Percentiles rank a stretch among this genome's conserved stretches.
Evolutionary conservation across 108 stramenopile genomes (phyloP).

Genomic region (Fragilaria radians): DNA sequence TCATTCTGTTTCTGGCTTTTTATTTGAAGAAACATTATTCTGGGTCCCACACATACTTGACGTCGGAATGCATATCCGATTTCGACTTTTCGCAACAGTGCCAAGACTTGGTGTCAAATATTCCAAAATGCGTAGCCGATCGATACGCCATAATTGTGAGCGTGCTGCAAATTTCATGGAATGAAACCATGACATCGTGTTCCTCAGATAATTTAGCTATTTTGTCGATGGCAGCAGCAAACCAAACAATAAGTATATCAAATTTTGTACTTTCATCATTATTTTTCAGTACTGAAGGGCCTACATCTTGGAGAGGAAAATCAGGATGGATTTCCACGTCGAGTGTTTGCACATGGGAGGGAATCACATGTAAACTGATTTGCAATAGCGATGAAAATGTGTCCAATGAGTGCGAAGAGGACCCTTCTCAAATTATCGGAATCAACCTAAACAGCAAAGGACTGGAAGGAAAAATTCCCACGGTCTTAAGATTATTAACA

Average conservation of each 20-base stretch:
- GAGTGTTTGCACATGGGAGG: slow-evolving; percentile 56
- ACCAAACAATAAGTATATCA: neutral
- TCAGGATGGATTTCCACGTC: neutral
- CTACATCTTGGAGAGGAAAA: neutral
- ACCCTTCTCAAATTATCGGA: neutral
- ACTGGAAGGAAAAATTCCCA: slow-evolving; percentile 13
- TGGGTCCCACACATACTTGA: neutral
- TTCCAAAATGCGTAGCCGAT: neutral
- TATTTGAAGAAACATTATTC: neutral
- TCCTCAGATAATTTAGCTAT: neutral
- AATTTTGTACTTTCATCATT: neutral
- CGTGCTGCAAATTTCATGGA: neutral
- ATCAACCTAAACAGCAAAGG: slow-evolving; percentile 7
- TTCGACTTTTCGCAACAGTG: neutral
- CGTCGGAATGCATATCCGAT: neutral
- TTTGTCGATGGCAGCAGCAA: neutral
- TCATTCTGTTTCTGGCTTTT: neutral
- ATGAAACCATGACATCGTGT: neutral
- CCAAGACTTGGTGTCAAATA: neutral
- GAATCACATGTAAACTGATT: slow-evolving; percentile 36
- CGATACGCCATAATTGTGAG: neutral
- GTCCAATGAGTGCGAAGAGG: neutral
- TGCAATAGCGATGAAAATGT: neutral
- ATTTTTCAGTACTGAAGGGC: neutral
- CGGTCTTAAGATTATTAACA: slow-evolving; percentile 1